Evolutionary conservation across 75 land plant genomes (phyloP), one percentile per base, ranked within the genome.

Genomic region (Selaginella moellendorffii): DNA sequence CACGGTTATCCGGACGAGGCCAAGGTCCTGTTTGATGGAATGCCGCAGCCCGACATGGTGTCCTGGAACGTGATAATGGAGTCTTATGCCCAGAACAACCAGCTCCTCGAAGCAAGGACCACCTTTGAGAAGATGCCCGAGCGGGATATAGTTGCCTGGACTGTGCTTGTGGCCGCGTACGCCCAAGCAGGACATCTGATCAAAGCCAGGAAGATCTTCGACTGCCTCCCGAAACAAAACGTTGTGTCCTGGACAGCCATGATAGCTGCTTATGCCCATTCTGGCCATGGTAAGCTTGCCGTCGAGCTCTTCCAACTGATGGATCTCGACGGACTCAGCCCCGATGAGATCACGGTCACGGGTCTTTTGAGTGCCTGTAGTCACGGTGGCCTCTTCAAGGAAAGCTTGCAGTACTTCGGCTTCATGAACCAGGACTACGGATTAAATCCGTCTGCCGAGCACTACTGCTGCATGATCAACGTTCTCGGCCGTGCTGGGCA

Each of bases 311-410:
- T 5, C 46, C 46, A 14, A 14, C 5, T 5, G 14, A 36, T 36
- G 46, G 46, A 36, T 5, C 46, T 36, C 46, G 46, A 36, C 5
- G 59, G 59, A 2, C n/a, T 56, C 17, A 19, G 8, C 2, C 59
- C 59, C 19, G 59, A 56, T 25, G 24, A 24, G 19, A 24, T 56
- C 25, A 56, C 59, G 8, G 9, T 56, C 25, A 56, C 24, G 8
- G n/a, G 8, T 25, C 24, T 56, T 19, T 19, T 56, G 21, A 24
- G 19, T 21, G 59, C 17, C 5, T 56, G 59, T 21, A 56, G 17
- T 56, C 59, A 56, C n/a, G 24, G 8, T 8, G 59, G 59, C 25
- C 59, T 56, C 24, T 56, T 56, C n/a, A n/a, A 56, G 8, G 59
- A 56, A 56, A 24, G 59, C 21, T 21, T 19, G 5, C 24, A 56